A percentile compares a stretch with the other conserved stretches of the same genome.
phyloP scores from a whole-genome alignment of 805 yeast species.

The Nakazawaea populi region DNA sequence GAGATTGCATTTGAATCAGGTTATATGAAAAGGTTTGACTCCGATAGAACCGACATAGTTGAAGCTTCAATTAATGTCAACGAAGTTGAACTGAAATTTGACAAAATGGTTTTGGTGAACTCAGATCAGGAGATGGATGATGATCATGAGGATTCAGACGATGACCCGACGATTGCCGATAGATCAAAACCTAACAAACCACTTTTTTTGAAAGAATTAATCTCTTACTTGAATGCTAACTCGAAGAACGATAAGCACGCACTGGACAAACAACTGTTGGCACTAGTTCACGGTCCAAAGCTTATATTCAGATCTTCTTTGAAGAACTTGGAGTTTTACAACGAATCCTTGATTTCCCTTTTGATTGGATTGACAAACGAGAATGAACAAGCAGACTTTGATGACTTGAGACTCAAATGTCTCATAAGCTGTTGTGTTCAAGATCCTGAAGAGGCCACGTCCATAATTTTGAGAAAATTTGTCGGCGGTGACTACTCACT shows the following conservation, averaged over 20 bases:
- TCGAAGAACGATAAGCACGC: slow-evolving; percentile 36
- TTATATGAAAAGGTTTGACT: background rate
- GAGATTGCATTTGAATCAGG: slow-evolving; percentile 22
- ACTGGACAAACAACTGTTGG: slow-evolving; percentile 42
- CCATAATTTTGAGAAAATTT: slow-evolving; percentile 40
- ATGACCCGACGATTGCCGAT: slow-evolving; percentile 37
- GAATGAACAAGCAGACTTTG: slow-evolving; percentile 54
- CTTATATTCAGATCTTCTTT: slow-evolving; percentile 65
- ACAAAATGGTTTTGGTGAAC: slow-evolving; percentile 12
- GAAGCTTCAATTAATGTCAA: slow-evolving; percentile 18
- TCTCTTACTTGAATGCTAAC: slow-evolving; percentile 46
- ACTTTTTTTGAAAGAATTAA: slow-evolving; percentile 67
- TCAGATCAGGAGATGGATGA: slow-evolving; percentile 26
- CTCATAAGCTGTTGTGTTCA: slow-evolving; percentile 60
- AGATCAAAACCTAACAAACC: slow-evolving; percentile 38
- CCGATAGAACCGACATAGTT: background rate
- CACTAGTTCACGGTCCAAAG: slow-evolving; percentile 47
- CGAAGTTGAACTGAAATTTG: slow-evolving; percentile 12
- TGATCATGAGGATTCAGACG: slow-evolving; percentile 44
- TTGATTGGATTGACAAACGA: slow-evolving; percentile 52
- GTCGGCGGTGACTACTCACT: slow-evolving; percentile 73
- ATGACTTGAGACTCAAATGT: slow-evolving; percentile 56
- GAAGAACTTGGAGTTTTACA: slow-evolving; percentile 53
- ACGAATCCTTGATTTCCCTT: slow-evolving; percentile 43
- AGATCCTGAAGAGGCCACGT: slow-evolving; percentile 33